Percentiles rank a stretch among this genome's conserved stretches.
phyloP scores from a whole-genome alignment of 2,329 filamentous ascomycete species.

The Fusarium multiceps region DNA sequence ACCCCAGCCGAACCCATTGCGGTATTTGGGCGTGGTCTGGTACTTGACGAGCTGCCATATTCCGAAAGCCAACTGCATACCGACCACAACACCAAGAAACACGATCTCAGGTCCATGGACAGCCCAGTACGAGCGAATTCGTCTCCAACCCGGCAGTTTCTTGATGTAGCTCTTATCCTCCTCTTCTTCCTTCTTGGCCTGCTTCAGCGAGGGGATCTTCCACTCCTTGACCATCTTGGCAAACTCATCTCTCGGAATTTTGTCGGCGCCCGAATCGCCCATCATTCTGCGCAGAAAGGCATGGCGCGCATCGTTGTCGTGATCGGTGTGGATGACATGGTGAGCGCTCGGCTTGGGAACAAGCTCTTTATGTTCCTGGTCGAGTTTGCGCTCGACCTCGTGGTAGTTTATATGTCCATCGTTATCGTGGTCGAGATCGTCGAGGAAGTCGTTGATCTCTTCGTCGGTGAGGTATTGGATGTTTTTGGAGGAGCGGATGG shows the following conservation, averaged over 20 bases:
- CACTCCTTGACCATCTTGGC: slow-evolving; percentile 56
- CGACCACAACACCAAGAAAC: slow-evolving; percentile 61
- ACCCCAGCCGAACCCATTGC: slow-evolving; percentile 65
- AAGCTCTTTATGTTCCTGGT: slow-evolving; percentile 63
- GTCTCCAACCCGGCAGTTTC: slow-evolving; percentile 57
- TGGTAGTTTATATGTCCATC: slow-evolving; percentile 64
- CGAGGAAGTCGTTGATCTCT: slow-evolving; percentile 64
- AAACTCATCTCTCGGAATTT: slow-evolving; percentile 61
- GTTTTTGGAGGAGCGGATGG: slow-evolving; percentile 42
- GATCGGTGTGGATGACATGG: slow-evolving; percentile 55
- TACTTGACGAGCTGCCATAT: slow-evolving; percentile 68
- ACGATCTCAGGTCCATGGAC: slow-evolving; percentile 64
- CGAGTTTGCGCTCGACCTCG: slow-evolving; percentile 64
- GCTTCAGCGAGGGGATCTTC: slow-evolving; percentile 61
- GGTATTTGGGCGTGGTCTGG: slow-evolving; percentile 56
- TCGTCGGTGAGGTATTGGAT: slow-evolving; percentile 55
- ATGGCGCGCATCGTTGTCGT: slow-evolving; percentile 56
- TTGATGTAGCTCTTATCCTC: slow-evolving; percentile 60
- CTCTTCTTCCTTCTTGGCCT: slow-evolving; percentile 59
- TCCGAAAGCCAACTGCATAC: slow-evolving; percentile 62
- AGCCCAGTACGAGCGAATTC: slow-evolving; percentile 64
- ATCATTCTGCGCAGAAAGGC: slow-evolving; percentile 64
- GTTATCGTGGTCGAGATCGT: slow-evolving; percentile 63
- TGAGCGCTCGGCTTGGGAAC: slow-evolving; percentile 59
- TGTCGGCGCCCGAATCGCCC: slow-evolving; percentile 51